Evolutionary conservation across 345 rosid genomes (phyloP), one percentile per base, ranked within the genome.

Genomic region (Salix purpurea): DNA sequence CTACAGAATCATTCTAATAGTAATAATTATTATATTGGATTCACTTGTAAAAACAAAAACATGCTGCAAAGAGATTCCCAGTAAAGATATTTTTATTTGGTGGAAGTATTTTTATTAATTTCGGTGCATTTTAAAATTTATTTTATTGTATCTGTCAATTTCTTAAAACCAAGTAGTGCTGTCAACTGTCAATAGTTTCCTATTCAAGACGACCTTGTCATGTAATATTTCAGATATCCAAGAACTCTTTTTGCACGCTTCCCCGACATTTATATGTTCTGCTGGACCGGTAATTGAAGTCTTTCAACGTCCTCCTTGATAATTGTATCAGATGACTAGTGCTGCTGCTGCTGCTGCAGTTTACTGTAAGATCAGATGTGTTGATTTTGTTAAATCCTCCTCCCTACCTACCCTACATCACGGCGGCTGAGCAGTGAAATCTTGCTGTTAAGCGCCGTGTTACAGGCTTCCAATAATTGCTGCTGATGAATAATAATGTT

Each of bases 381-480:
- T 8, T 56, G 28, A n/a, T 54, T 54, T 7, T 12, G 58, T 19
- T 52, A 52, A 52, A 52, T 52, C 58, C 9, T 19, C 58, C 9
- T 1, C 3, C 19, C 58, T 6, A 46, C 50, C 58, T 19, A 52
- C 61, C 61, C 7, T 54, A 10, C 3, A 54, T 21, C 61, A 7
- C 12, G 2, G 24, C 61, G 12, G 21, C 67, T 21, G 68, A 73
- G 39, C 12, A 19, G 46, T 46, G 15, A 56, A n/a, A 11, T 46
- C 4, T 15, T 46, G 52, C 69, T 13, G 50, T 52, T 7, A 6
- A 61, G 48, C 9, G 34, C 70, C 62, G 61, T 32, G 67, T 54
- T 68, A 40, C 67, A 67, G 56, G 66, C 7, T 16, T 8, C 40
- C 67, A 77, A 48, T 70, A 77, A 70, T 64, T 77, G 75, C 75